These are phyloP conservation scores for Mycena vitilis DNA, from an alignment of 768 basidiomycete genomes.

Conservation along the genomic window DNA sequence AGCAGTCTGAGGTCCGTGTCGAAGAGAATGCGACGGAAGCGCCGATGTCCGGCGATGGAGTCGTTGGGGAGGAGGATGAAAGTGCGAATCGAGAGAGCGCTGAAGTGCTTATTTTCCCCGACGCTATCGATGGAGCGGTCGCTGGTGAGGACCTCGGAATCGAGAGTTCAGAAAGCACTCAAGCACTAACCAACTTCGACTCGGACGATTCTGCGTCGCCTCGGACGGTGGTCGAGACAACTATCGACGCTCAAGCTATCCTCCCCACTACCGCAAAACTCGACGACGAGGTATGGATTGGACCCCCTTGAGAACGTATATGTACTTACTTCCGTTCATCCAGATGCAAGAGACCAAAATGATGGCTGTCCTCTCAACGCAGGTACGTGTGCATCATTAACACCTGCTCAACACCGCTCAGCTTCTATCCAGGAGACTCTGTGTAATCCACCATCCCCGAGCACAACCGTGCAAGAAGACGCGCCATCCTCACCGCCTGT, in stretches of 20 bases:
- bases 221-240: neutral
- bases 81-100: slow-evolving; percentile 4
- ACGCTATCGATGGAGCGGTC: neutral
- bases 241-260: neutral
- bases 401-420: neutral
- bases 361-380: slow-evolving; percentile 6
- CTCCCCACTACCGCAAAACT: neutral
- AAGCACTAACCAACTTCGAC: neutral
- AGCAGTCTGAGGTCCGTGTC: slow-evolving; percentile 2
- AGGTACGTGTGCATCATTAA: slow-evolving; percentile 1
- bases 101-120: no score
- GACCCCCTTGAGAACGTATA: neutral
- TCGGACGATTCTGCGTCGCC: neutral
- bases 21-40: neutral
- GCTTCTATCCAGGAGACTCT: slow-evolving; percentile 10
- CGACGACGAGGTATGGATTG: slow-evolving; percentile 1
- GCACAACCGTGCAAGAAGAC: slow-evolving; percentile 9
- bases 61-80: slow-evolving; percentile 25
- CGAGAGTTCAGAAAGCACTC: neutral
- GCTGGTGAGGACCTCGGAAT: slow-evolving; percentile 26
- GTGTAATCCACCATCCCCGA: slow-evolving; percentile 24
- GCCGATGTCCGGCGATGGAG: neutral
- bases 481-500: slow-evolving; percentile 23
- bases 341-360: slow-evolving; percentile 1
- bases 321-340: neutral